These are phyloP conservation scores for Takashimella tepidaria DNA, from an alignment of 1,284 basidiomycete genomes.

Conservation along the genomic window DNA sequence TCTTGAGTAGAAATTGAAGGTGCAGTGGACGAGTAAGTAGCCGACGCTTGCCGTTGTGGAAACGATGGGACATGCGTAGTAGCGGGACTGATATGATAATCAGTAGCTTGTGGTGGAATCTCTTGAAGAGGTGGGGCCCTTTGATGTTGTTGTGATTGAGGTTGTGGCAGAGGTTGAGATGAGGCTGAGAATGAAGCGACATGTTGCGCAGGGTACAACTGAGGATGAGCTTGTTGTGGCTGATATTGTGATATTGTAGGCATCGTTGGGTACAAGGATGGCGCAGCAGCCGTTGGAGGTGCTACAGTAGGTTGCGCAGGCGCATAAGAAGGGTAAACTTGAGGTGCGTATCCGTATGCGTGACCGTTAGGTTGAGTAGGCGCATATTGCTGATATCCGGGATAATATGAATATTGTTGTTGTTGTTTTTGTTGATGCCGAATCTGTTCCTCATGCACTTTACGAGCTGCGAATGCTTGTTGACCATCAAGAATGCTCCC, in stretches of 20 bases:
- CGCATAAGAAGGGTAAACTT: conserved; percentile 7
- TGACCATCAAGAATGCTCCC: conserved; percentile 82
- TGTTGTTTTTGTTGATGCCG: conserved; percentile 32
- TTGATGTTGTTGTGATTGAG: conserved; percentile 24
- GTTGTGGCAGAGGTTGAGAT: conserved; percentile 29
- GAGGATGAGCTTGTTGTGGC: conserved; percentile 12
- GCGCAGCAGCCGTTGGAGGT: conserved; percentile 4
- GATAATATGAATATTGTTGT: conserved; percentile 14
- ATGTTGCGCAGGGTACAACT: conserved; percentile 9
- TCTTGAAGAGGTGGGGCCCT: conserved; percentile 19
- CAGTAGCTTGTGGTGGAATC: conserved; percentile 11
- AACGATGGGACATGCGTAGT: conserved; percentile 21
- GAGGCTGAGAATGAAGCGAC: conserved; percentile 5
- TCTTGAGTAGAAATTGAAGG: not conserved
- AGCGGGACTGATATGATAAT: conserved; percentile 13
- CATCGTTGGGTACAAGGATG: conserved; percentile 27
- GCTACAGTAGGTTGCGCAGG: conserved; percentile 9
- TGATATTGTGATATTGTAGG: conserved; percentile 22
- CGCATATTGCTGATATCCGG: conserved; percentile 9
- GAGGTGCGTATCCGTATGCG: conserved; percentile 5
- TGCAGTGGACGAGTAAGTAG: conserved; percentile 1
- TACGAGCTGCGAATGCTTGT: conserved; percentile 44
- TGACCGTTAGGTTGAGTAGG: conserved; percentile 1
- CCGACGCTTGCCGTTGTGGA: conserved; percentile 2
- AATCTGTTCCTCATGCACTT: conserved; percentile 38